Base-by-base conservation (phyloP, 306 rosid genomes). In the Casuarina equisetifolia region DNA sequence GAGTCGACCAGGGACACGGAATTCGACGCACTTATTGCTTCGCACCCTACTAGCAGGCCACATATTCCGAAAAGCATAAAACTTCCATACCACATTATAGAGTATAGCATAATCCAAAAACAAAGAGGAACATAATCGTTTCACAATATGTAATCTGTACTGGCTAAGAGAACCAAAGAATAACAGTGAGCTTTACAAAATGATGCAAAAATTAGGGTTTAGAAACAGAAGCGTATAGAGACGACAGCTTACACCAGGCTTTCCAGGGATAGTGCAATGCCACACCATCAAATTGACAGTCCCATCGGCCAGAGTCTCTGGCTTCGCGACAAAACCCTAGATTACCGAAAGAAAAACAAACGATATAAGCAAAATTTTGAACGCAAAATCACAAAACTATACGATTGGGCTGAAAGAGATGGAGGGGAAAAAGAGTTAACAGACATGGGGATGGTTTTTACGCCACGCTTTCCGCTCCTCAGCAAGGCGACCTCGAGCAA, bases 231-330 rank as follows among this genome's bases (percentile, higher is more conserved):
- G 70, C 8, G 39, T 49, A 40, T 15, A 13, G 45, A 45, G 6
- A 43, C 17, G 43, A 74, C 44, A 80, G 72, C 89, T 49, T 73
- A 94, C 98, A 72, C 94, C 96, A 49, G 96, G 9, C 81, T 92
- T 94, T 48, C 98, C 96, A 32, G 97, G 97, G 71, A 94, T 92
- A 44, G 94, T 94, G 90, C 98, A 94, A 92, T 94, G 94, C 97
- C 98, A 94, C 3, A 83, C 82, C 98, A 94, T 94, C 94, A 94
- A 87, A 87, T 92, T 94, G 32, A 94, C 89, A 3, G 96, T 86
- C 11, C 96, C 96, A 79, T 94, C 96, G 0, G 96, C 69, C 19
- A 84, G 70, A 64, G 93, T 90, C 90, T 92, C 96, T 43, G 97
- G 98, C 79, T 92, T 94, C 61, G 98, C 97, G 72, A 94, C 97